Conservation (phyloP, 257 asterid species). For the Parsonsia alboflavescens region DNA sequence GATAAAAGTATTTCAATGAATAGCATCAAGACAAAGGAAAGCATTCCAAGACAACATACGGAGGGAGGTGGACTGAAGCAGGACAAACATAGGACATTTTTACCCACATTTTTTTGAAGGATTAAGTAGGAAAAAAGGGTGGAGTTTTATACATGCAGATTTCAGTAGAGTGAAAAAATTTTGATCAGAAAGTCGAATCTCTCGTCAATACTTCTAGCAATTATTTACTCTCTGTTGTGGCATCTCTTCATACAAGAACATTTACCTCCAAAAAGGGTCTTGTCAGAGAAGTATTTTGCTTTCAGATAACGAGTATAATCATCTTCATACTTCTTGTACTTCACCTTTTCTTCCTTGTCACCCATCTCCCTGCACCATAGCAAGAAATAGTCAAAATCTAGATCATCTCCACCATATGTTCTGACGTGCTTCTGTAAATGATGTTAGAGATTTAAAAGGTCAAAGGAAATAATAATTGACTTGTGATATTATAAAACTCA, state of each 20-base stretch:
- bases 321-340: constrained; percentile 55
- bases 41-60: not conserved
- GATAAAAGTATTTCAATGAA: not conserved
- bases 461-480: not conserved
- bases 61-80: too few relatives aligned
- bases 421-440: not conserved
- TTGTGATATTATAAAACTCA: not conserved
- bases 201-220: not conserved
- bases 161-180: not conserved
- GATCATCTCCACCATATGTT: constrained; percentile 1
- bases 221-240: constrained; percentile 6
- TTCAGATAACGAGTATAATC: constrained; percentile 50
- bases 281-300: constrained; percentile 84
- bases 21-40: not conserved
- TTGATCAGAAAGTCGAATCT: not conserved
- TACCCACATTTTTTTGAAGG: not conserved
- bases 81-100: too few relatives aligned
- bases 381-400: constrained; percentile 7
- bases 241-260: constrained; percentile 5
- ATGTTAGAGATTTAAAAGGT: not conserved
- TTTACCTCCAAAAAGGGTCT: constrained; percentile 80
- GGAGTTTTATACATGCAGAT: not conserved
- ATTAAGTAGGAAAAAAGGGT: not conserved
- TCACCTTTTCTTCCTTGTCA: constrained; percentile 23
- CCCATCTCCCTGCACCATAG: constrained; percentile 24